Base-by-base conservation (phyloP, 202 grass and related monocot genomes). In the Carex arenaria region DNA sequence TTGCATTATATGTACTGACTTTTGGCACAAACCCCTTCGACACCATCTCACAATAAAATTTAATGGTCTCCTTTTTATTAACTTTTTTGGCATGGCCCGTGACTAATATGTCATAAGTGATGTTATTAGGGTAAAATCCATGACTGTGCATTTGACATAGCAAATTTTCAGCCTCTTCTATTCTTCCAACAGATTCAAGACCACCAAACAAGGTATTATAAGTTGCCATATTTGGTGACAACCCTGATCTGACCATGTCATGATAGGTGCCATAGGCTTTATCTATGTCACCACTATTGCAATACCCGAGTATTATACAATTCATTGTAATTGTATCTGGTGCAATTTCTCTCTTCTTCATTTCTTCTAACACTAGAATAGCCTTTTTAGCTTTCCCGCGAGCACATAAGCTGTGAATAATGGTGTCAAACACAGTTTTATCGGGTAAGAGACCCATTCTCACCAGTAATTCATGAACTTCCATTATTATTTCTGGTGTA, bases 101-200 rank as follows among this genome's bases (percentile, higher is more conserved):
- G 30, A 94, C 78, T 67, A 97, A 82, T 93, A 94, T 91, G 79
- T 98, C 95, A 81, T 94, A 98, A 43, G 95, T 94, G 64, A 94
- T 75, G 74, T 87, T 93, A 72, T 89, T 87, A 38, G 90, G 87
- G 13, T 68, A 43, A 65, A 98, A 61, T 65, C 80, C 84, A 32
- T 66, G 82, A 77, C 81, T 93, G 85, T 90, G 72, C 86, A 98
- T 93, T 85, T 98, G 90, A 82, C 20, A 47, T 64, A 98, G 85
- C 81, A 94, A 80, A 22, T 79, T 93, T 28, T 90, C 66, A 20
- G 77, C 80, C 66, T 91, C 92, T 83, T 84, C 86, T 43, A 98
- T 94, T 85, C 76, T 93, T 89, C 90, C 90, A 80, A 75, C 19
- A 1, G 82, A 92, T 85, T 89, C 89, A 68, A 98, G 87, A 57